Conservation (phyloP, 2,329 filamentous ascomycete species). For the Westerdykella sp. region DNA sequence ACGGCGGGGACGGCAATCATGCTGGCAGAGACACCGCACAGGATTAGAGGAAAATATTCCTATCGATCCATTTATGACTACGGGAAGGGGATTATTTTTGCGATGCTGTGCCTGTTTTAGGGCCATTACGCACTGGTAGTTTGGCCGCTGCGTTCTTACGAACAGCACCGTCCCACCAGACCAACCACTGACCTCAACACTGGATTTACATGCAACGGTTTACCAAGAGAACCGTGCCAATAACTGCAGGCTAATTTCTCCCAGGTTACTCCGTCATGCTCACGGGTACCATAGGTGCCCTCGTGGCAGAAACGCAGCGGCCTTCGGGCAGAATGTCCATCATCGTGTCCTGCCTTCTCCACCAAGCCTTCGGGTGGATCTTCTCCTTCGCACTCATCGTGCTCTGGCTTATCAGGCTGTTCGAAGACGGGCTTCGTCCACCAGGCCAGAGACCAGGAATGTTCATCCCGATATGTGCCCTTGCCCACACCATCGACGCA, state of each 20-base stretch:
- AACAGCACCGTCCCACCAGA: not conserved
- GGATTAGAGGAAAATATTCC: constrained; percentile 17
- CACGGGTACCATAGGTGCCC: constrained; percentile 60
- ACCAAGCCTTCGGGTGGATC: constrained; percentile 61
- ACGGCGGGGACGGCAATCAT: constrained; percentile 42
- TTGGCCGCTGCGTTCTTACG: no score
- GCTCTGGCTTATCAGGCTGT: constrained; percentile 59
- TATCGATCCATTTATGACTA: not conserved
- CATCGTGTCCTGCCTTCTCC: constrained; percentile 58
- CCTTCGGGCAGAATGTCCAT: constrained; percentile 52
- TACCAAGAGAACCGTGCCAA: constrained; percentile 53
- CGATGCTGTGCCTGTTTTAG: constrained; percentile 7
- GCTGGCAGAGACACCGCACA: constrained; percentile 38
- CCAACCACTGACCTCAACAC: constrained; percentile 42
- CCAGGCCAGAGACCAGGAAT: constrained; percentile 58
- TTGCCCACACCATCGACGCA: constrained; percentile 64
- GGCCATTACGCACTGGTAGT: no score
- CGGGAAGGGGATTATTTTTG: not conserved
- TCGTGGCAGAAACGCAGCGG: constrained; percentile 56
- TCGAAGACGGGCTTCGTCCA: constrained; percentile 56
- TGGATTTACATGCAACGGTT: constrained; percentile 55
- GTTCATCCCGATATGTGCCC: constrained; percentile 67
- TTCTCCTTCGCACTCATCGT: constrained; percentile 63
- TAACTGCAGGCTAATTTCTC: constrained; percentile 66
- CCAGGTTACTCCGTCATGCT: constrained; percentile 65